Percentiles rank a stretch among this genome's conserved stretches.
These are phyloP conservation scores for Babesia sp. DNA, from an alignment of 169 alveolate species.

Conservation along the genomic window DNA sequence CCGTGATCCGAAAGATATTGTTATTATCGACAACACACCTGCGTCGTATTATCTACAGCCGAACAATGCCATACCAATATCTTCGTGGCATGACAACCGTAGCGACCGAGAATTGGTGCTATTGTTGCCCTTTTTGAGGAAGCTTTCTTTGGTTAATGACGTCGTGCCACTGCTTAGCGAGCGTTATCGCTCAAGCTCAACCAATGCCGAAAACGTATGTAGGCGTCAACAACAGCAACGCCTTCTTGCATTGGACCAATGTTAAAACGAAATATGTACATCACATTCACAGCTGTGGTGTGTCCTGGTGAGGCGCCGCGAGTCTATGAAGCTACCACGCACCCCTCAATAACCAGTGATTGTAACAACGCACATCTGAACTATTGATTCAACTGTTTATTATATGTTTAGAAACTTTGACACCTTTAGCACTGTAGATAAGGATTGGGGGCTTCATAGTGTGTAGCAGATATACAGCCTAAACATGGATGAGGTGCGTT, in stretches of 20 bases:
- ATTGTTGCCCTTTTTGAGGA: slow-evolving; percentile 74
- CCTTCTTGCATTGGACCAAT: neutral
- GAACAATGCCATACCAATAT: slow-evolving; percentile 75
- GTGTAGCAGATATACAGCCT: neutral
- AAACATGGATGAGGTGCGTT: slow-evolving; percentile 60
- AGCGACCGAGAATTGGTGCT: slow-evolving; percentile 71
- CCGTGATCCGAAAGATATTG: slow-evolving; percentile 62
- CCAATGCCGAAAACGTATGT: neutral
- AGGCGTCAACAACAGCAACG: neutral
- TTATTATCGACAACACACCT: slow-evolving; percentile 72
- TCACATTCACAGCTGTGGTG: neutral
- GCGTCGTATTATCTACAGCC: slow-evolving; percentile 70
- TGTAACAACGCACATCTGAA: neutral
- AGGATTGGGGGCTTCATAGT: neutral
- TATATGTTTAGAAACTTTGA: no score
- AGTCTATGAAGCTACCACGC: neutral
- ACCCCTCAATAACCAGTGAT: neutral
- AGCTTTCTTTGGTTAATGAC: slow-evolving; percentile 27
- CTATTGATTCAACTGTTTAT: neutral
- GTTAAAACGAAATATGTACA: neutral
- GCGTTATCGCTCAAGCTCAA: slow-evolving; percentile 4
- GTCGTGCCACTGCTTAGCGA: slow-evolving; percentile 37
- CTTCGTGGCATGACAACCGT: slow-evolving; percentile 76
- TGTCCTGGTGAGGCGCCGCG: slow-evolving; percentile 7
- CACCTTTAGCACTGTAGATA: neutral